Percentiles rank a stretch among this genome's conserved stretches.
Conservation (phyloP, 169 alveolate genomes). For the Ichthyophthirius multifiliis region DNA sequence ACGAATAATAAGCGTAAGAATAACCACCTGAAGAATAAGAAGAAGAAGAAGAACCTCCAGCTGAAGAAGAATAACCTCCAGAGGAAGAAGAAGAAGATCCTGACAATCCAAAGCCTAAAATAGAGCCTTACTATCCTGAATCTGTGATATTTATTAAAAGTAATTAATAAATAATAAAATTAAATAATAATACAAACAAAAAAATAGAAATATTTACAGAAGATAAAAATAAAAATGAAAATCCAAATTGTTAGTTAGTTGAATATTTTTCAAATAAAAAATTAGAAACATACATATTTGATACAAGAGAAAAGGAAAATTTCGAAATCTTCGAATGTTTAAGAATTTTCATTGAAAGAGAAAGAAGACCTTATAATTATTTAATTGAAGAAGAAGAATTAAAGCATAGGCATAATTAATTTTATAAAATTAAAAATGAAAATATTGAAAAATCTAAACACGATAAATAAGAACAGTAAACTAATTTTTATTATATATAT, state of each 20-base stretch:
- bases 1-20: not conserved
- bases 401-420: not conserved
- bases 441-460: constrained; percentile 4
- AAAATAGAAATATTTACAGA: not conserved
- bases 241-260: not conserved
- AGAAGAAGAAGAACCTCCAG: not conserved
- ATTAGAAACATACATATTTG: constrained; percentile 22
- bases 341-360: constrained; percentile 57
- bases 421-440: constrained; percentile 8
- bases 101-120: constrained; percentile 28
- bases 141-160: constrained; percentile 19
- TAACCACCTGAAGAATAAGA: constrained; percentile 21
- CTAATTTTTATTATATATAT: not conserved
- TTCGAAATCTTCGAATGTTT: constrained; percentile 45
- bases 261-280: constrained; percentile 14
- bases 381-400: not conserved
- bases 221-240: not conserved
- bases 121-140: constrained; percentile 36
- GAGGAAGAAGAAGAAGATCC: constrained; percentile 32
- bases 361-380: constrained; percentile 32
- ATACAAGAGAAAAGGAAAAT: constrained; percentile 24
- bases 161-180: not conserved
- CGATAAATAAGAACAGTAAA: not conserved
- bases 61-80: constrained; percentile 39
- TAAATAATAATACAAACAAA: not conserved